A percentile compares a stretch with the other conserved stretches of the same genome.
These are phyloP conservation scores for Eucalyptus globulus DNA, from an alignment of 345 rosid species.

Conservation along the genomic window DNA sequence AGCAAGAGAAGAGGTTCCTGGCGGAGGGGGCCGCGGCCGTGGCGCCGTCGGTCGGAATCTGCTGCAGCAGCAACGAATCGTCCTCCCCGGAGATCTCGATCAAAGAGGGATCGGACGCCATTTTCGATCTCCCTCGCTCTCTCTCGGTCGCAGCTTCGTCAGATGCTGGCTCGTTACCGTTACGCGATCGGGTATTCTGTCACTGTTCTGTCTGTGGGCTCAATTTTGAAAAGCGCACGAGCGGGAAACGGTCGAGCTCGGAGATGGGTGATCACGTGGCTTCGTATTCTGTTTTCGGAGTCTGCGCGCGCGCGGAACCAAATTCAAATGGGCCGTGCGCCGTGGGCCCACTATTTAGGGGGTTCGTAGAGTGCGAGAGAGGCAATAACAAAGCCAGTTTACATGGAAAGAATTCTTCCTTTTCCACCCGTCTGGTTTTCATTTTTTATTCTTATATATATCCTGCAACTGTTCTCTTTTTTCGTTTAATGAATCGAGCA, in stretches of 20 bases:
- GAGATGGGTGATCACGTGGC: not conserved
- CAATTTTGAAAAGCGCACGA: not conserved
- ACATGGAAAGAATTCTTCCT: not conserved
- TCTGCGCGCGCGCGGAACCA: not conserved
- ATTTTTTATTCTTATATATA: not conserved
- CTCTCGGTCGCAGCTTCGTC: not conserved
- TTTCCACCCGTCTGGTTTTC: not conserved
- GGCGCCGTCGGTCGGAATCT: conserved; percentile 7
- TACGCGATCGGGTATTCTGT: not conserved
- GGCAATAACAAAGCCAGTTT: not conserved
- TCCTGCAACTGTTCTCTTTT: not conserved
- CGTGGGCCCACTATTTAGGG: not conserved
- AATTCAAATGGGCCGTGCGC: not conserved
- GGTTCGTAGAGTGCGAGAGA: not conserved
- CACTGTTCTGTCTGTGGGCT: not conserved
- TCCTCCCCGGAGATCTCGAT: conserved; percentile 66
- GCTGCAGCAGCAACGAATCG: conserved; percentile 41
- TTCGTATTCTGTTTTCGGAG: not conserved
- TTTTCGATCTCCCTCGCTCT: not conserved
- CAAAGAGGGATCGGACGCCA: conserved; percentile 53
- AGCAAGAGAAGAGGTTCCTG: conserved; percentile 32
- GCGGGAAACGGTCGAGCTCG: not conserved
- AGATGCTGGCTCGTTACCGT: not conserved
- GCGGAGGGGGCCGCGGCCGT: not conserved
- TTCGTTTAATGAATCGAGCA: fast-evolving